These are phyloP conservation scores for Clonostachys rosea DNA, from an alignment of 2,329 filamentous ascomycete species.

Conservation along the genomic window DNA sequence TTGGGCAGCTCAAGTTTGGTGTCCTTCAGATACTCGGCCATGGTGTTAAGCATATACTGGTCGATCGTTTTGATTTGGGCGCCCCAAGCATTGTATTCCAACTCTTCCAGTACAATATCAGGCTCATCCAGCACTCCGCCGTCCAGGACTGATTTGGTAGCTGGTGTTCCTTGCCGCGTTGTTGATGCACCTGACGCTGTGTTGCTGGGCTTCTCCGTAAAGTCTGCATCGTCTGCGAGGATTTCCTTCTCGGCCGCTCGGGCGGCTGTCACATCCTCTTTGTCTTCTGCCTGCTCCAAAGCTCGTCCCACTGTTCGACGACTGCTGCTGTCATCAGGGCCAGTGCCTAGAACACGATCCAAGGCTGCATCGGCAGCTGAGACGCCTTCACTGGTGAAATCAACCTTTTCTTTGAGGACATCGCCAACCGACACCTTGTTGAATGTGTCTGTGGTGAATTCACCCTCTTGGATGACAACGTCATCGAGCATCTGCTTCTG, in stretches of 20 bases:
- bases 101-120: slow-evolving; percentile 24
- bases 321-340: slow-evolving; percentile 49
- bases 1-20: slow-evolving; percentile 58
- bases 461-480: slow-evolving; percentile 95
- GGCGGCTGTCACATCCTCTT: slow-evolving; percentile 85
- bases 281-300: slow-evolving; percentile 87
- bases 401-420: slow-evolving; percentile 57
- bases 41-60: slow-evolving; percentile 68
- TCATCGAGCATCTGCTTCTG: slow-evolving; percentile 98
- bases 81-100: slow-evolving; percentile 57
- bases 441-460: slow-evolving; percentile 96
- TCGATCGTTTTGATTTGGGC: slow-evolving; percentile 59
- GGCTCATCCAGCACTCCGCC: slow-evolving; percentile 18
- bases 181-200: slow-evolving; percentile 43
- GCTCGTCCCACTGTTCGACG: slow-evolving; percentile 62
- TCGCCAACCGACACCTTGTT: slow-evolving; percentile 72
- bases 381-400: slow-evolving; percentile 42
- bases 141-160: slow-evolving; percentile 23
- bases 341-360: slow-evolving; percentile 67
- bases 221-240: slow-evolving; percentile 80
- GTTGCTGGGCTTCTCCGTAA: slow-evolving; percentile 59
- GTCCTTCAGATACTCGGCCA: slow-evolving; percentile 57
- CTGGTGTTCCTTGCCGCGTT: slow-evolving; percentile 46
- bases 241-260: slow-evolving; percentile 86
- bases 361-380: slow-evolving; percentile 78